These are phyloP conservation scores for Rhodotorula paludigena DNA, from an alignment of 768 basidiomycete genomes.

Conservation along the genomic window DNA sequence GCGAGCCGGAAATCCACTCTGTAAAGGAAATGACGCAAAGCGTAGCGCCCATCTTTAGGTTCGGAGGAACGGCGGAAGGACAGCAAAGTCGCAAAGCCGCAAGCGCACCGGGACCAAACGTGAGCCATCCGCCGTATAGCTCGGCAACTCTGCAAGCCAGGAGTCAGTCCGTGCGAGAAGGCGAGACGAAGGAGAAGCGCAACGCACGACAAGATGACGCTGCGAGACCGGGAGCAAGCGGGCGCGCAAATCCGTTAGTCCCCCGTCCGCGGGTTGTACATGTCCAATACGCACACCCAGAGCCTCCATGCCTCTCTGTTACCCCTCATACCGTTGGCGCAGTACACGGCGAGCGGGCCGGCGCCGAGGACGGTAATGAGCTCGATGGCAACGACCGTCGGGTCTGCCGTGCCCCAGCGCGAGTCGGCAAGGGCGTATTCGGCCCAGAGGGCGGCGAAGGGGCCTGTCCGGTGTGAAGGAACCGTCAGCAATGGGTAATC, in stretches of 20 bases:
- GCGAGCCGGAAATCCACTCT: constrained; percentile 41
- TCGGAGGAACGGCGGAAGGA: too few relatives aligned
- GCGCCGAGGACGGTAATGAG: constrained; percentile 70
- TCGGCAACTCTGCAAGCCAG: constrained; percentile 1
- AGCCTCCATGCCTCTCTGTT: constrained; percentile 60
- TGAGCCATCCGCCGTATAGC: constrained; percentile 46
- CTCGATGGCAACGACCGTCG: constrained; percentile 75
- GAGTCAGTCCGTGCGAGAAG: neutral
- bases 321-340: constrained; percentile 57
- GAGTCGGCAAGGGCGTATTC: constrained; percentile 63
- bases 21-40: too few relatives aligned
- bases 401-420: constrained; percentile 74
- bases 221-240: constrained; percentile 53
- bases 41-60: too few relatives aligned
- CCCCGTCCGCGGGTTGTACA: constrained; percentile 58
- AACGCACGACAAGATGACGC: neutral
- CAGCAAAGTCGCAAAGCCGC: neutral
- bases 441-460: constrained; percentile 25
- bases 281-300: constrained; percentile 71
- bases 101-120: neutral
- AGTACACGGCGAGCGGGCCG: constrained; percentile 68
- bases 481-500: neutral
- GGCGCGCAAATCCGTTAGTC: too few relatives aligned
- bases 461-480: constrained; percentile 7
- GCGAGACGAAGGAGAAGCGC: neutral